Evolutionary conservation across 2,329 filamentous ascomycete species (phyloP).

Genomic region (Phaeophleospora eucalypticola): DNA sequence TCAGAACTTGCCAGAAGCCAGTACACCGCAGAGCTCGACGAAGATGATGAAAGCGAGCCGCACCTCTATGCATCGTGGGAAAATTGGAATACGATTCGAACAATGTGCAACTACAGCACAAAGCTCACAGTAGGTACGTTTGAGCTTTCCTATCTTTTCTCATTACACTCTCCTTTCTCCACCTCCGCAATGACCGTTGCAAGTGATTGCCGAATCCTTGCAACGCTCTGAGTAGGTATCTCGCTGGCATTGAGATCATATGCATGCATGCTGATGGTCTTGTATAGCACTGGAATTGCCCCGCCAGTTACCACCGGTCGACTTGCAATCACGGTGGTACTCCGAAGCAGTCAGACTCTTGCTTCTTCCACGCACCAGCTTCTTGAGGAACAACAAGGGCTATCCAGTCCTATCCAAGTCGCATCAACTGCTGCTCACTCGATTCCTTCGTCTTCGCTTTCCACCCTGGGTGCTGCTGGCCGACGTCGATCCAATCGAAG

Average conservation of each 20-base stretch:
- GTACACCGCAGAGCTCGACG: constrained; percentile 17
- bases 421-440: constrained; percentile 55
- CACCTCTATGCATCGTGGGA: constrained; percentile 80
- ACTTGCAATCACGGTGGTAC: constrained; percentile 58
- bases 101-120: constrained; percentile 76
- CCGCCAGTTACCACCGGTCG: constrained; percentile 53
- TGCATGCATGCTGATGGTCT: constrained; percentile 5
- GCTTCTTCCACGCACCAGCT: constrained; percentile 50
- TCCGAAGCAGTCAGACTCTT: constrained; percentile 59
- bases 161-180: constrained; percentile 3
- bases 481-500: constrained; percentile 50
- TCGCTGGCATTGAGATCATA: too few species aligned
- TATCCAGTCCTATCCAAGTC: constrained; percentile 56
- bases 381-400: constrained; percentile 56
- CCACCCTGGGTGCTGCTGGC: constrained; percentile 59
- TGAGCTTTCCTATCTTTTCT: constrained; percentile 6
- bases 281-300: constrained; percentile 55
- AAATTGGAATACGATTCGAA: constrained; percentile 84
- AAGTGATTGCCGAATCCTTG: neutral
- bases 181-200: neutral
- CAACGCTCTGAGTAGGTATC: neutral
- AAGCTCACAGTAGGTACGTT: constrained; percentile 78
- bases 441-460: constrained; percentile 54
- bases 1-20: constrained; percentile 44
- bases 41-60: constrained; percentile 23